These are phyloP conservation scores for Chionographis japonica DNA, from an alignment of 106 monocot species.

Conservation along the genomic window DNA sequence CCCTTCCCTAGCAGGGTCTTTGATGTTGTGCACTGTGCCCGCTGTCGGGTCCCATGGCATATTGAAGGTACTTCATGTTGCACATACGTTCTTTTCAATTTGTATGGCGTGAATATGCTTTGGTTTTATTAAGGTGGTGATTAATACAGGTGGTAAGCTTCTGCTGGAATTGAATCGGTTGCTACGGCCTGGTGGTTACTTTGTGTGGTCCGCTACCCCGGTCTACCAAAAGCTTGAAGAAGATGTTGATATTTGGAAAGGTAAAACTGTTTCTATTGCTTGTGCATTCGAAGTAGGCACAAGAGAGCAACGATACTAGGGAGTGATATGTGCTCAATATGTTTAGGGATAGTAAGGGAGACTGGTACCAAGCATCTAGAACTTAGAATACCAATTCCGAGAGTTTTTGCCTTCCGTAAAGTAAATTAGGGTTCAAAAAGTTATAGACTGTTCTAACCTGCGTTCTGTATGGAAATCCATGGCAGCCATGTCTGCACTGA, in stretches of 20 bases:
- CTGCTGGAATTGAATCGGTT: slow-evolving; percentile 83
- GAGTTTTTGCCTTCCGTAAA: not conserved
- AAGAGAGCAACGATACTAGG: not conserved
- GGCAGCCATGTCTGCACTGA: slow-evolving; percentile 70
- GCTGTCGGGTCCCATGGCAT: slow-evolving; percentile 94
- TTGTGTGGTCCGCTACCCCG: slow-evolving; percentile 95
- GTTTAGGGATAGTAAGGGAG: not conserved
- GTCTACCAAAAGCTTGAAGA: slow-evolving; percentile 63
- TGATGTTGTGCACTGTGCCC: slow-evolving; percentile 90
- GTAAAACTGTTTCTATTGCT: slow-evolving; percentile 20
- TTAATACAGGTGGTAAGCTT: slow-evolving; percentile 69
- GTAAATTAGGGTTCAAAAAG: not conserved
- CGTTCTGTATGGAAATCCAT: slow-evolving; percentile 10
- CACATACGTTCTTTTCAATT: not conserved
- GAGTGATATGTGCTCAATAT: not conserved
- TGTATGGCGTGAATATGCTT: not conserved
- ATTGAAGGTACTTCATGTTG: slow-evolving; percentile 59
- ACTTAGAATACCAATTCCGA: not conserved
- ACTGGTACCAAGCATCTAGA: no score
- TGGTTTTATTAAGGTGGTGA: not conserved
- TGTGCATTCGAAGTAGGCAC: not conserved
- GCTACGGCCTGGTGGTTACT: slow-evolving; percentile 83
- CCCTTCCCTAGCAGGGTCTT: slow-evolving; percentile 78
- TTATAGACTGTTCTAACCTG: not conserved
- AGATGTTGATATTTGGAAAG: slow-evolving; percentile 80